These are phyloP conservation scores for Fusarium sp. DNA, from an alignment of 2,329 filamentous ascomycete species.

Conservation along the genomic window DNA sequence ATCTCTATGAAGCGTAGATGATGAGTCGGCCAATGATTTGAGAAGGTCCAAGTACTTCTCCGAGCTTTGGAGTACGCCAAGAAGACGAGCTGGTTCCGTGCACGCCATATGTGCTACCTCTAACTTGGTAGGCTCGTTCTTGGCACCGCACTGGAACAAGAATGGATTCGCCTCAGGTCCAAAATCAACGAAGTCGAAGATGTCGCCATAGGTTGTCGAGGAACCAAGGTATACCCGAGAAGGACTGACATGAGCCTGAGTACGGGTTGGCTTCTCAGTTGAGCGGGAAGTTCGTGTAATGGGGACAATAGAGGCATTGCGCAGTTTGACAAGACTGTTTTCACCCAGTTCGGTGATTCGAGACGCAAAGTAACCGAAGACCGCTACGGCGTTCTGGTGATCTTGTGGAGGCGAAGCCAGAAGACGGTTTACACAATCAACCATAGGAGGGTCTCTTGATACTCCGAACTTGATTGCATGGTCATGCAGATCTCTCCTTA, in stretches of 20 bases:
- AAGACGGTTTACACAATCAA: slow-evolving; percentile 79
- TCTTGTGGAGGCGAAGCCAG: slow-evolving; percentile 77
- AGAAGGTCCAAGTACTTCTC: slow-evolving; percentile 91
- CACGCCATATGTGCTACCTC: slow-evolving; percentile 90
- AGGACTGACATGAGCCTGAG: slow-evolving; percentile 66
- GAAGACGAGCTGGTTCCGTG: slow-evolving; percentile 82
- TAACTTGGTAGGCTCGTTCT: slow-evolving; percentile 86
- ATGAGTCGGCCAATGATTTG: slow-evolving; percentile 81
- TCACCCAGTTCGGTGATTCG: slow-evolving; percentile 79
- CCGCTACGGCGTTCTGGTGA: slow-evolving; percentile 71
- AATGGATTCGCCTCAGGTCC: slow-evolving; percentile 89
- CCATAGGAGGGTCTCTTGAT: slow-evolving; percentile 81
- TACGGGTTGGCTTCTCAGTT: slow-evolving; percentile 56
- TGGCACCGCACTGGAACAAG: slow-evolving; percentile 87
- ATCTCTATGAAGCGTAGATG: slow-evolving; percentile 78
- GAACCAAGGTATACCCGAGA: slow-evolving; percentile 83
- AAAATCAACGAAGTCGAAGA: slow-evolving; percentile 98
- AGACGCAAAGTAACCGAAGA: slow-evolving; percentile 87
- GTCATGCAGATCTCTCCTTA: slow-evolving; percentile 79
- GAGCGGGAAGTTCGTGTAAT: slow-evolving; percentile 57
- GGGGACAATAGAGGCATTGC: slow-evolving; percentile 78
- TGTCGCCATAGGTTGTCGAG: slow-evolving; percentile 78
- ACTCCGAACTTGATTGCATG: slow-evolving; percentile 91
- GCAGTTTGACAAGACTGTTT: slow-evolving; percentile 69
- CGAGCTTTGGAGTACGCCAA: slow-evolving; percentile 80